Percentiles rank a stretch among this genome's conserved stretches.
phyloP scores from a whole-genome alignment of 139 green algal genomes.

The Chlamydomonas sp. region DNA sequence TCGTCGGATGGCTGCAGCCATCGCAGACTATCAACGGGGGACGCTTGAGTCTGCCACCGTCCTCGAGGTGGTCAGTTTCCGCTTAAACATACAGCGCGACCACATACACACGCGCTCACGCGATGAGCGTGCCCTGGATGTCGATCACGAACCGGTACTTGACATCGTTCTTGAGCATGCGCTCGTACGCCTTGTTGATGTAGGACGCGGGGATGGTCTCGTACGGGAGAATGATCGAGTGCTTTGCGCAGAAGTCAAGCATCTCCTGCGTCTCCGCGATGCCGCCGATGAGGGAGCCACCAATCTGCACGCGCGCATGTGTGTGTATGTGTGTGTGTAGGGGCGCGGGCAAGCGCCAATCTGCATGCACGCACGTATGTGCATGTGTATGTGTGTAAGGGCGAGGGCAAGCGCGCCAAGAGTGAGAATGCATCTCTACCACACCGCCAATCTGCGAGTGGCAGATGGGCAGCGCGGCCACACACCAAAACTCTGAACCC shows the following conservation, averaged over 20 bases:
- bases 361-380: not conserved
- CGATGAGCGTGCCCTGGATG: constrained; percentile 35
- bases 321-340: too few relatives aligned
- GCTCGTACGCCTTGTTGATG: constrained; percentile 61
- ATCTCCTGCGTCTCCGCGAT: constrained; percentile 71
- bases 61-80: too few relatives aligned
- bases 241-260: constrained; percentile 65
- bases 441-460: too few relatives aligned
- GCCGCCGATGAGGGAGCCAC: constrained; percentile 52
- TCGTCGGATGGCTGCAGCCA: too few relatives aligned
- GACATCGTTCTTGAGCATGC: constrained; percentile 54
- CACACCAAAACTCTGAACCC: too few relatives aligned
- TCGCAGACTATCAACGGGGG: too few relatives aligned
- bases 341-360: not conserved
- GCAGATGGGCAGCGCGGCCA: too few relatives aligned
- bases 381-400: not conserved
- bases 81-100: too few relatives aligned
- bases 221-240: constrained; percentile 40
- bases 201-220: constrained; percentile 43
- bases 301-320: constrained; percentile 27
- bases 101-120: too few relatives aligned
- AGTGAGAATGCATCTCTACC: too few relatives aligned
- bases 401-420: too few relatives aligned
- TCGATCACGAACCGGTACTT: constrained; percentile 63
- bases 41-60: too few relatives aligned